Conservation (phyloP, 257 asterid species). For the Solanum commersonii region DNA sequence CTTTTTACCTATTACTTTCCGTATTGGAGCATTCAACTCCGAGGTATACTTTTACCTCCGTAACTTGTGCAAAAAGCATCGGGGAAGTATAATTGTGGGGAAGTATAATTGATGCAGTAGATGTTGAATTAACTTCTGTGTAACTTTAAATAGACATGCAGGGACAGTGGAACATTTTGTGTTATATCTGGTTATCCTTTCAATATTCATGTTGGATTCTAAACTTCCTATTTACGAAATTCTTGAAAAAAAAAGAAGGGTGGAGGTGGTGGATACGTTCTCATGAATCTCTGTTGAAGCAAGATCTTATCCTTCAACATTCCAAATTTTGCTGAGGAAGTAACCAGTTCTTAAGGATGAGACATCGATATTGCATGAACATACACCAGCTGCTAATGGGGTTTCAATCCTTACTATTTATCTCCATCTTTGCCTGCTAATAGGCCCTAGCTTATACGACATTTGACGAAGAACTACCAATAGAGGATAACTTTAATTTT, state of each 20-base stretch:
- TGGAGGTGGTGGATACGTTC: background rate
- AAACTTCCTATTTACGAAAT: background rate
- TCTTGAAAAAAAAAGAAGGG: background rate
- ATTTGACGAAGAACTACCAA: background rate
- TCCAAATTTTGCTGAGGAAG: background rate
- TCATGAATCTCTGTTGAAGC: background rate
- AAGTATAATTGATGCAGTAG: background rate
- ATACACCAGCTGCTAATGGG: background rate
- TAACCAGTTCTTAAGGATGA: background rate
- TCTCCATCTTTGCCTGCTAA: background rate
- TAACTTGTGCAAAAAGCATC: background rate
- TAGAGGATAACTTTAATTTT: background rate
- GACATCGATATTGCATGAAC: background rate
- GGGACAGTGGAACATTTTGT: background rate
- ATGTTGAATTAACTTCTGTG: background rate
- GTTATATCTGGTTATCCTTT: background rate
- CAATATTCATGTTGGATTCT: background rate
- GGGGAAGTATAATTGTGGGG: background rate
- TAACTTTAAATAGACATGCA: background rate
- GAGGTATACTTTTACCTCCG: background rate
- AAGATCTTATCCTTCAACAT: background rate
- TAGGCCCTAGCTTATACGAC: background rate
- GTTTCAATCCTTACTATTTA: background rate
- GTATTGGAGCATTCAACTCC: background rate
- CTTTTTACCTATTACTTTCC: background rate